Percentiles rank a stretch among this genome's conserved stretches.
These are phyloP conservation scores for Podaxis sp. DNA, from an alignment of 768 basidiomycete genomes.

Conservation along the genomic window DNA sequence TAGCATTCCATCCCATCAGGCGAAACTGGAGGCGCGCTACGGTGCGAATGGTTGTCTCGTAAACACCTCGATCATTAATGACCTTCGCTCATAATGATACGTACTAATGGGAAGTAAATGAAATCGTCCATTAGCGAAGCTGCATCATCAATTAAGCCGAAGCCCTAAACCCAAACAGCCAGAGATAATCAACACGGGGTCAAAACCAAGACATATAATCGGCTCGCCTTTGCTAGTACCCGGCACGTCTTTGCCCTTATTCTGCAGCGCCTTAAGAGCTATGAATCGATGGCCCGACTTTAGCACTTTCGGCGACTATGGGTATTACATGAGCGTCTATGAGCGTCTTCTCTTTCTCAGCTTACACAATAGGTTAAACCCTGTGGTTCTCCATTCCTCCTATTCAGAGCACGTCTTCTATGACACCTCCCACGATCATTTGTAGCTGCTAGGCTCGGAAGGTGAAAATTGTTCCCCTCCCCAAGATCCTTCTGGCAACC, in stretches of 20 bases:
- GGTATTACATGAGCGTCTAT: background rate
- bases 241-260: background rate
- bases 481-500: background rate
- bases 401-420: background rate
- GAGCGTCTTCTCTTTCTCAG: background rate
- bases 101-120: background rate
- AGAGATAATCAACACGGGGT: background rate
- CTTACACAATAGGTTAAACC: background rate
- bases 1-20: background rate
- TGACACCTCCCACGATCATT: constrained; percentile 1
- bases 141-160: background rate
- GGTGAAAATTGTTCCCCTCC: background rate
- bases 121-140: background rate
- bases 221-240: background rate
- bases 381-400: background rate
- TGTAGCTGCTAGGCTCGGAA: background rate
- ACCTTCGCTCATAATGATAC: background rate
- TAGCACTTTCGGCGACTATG: background rate
- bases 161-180: background rate
- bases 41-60: background rate
- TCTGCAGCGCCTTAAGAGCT: background rate
- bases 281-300: background rate
- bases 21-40: background rate
- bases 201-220: background rate
- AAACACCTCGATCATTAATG: background rate